Evolutionary conservation across 495 filamentous ascomycete genomes (phyloP).

Genomic region (Neurospora sp.): DNA sequence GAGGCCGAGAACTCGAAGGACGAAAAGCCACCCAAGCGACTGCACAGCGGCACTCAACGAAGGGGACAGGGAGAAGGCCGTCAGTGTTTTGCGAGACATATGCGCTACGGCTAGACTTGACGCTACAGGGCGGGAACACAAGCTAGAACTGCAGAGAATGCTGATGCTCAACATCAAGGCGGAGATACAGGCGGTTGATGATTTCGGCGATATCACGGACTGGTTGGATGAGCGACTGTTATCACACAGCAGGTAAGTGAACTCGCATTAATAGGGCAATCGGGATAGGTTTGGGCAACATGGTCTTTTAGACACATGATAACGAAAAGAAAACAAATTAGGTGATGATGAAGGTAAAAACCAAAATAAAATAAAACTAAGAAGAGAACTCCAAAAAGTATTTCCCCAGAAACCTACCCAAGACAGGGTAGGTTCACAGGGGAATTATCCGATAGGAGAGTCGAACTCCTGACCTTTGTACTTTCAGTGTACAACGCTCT

Average conservation of each 20-base stretch:
- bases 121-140: slow-evolving; percentile 33
- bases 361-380: neutral
- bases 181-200: slow-evolving; percentile 78
- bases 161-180: slow-evolving; percentile 77
- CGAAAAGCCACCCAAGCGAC: slow-evolving; percentile 1
- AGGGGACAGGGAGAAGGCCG: slow-evolving; percentile 28
- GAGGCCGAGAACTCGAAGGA: slow-evolving; percentile 1
- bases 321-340: neutral
- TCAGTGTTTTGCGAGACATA: slow-evolving; percentile 50
- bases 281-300: neutral
- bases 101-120: neutral
- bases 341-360: neutral
- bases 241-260: neutral
- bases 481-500: neutral
- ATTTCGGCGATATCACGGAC: slow-evolving; percentile 44
- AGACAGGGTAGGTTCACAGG: neutral
- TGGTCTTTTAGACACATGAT: neutral
- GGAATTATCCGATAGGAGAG: neutral
- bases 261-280: neutral
- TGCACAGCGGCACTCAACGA: slow-evolving; percentile 1
- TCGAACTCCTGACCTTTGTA: neutral
- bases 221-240: slow-evolving; percentile 52
- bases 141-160: slow-evolving; percentile 72
- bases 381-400: neutral
- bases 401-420: neutral